These are phyloP conservation scores for Discostella stelligera DNA, from an alignment of 352 stramenopile genomes.

Conservation along the genomic window DNA sequence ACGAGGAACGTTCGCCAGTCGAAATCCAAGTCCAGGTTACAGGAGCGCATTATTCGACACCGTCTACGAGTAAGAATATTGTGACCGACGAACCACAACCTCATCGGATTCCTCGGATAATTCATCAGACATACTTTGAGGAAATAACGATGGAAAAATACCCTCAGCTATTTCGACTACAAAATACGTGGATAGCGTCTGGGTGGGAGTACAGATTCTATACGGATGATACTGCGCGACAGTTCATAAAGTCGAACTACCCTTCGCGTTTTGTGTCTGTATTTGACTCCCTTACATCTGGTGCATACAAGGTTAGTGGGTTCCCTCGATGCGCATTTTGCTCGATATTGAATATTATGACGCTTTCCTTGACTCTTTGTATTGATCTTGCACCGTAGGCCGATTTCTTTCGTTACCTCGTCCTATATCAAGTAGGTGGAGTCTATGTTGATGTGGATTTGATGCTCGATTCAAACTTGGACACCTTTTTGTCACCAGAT, in stretches of 20 bases:
- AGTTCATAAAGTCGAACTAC: slow-evolving; percentile 59
- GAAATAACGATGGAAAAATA: slow-evolving; percentile 49
- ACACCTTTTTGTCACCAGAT: slow-evolving; percentile 54
- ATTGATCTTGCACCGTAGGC: slow-evolving; percentile 26
- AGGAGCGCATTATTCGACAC: slow-evolving; percentile 14
- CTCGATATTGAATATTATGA: not conserved
- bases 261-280: slow-evolving; percentile 50
- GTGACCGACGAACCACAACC: slow-evolving; percentile 1
- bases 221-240: slow-evolving; percentile 45
- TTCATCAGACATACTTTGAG: slow-evolving; percentile 70
- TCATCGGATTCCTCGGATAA: slow-evolving; percentile 61
- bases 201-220: slow-evolving; percentile 73
- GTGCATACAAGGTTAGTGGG: slow-evolving; percentile 47
- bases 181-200: slow-evolving; percentile 59
- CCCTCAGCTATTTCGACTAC: slow-evolving; percentile 53
- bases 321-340: not conserved
- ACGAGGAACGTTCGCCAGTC: slow-evolving; percentile 6
- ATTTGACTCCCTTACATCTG: slow-evolving; percentile 54
- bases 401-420: slow-evolving; percentile 65
- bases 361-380: not conserved
- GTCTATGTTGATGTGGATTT: slow-evolving; percentile 69
- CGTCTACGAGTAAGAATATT: slow-evolving; percentile 1
- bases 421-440: slow-evolving; percentile 61
- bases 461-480: slow-evolving; percentile 60
- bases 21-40: slow-evolving; percentile 26